Conservation (phyloP, 805 yeast species). For the Kazachstania kunashirensis region DNA sequence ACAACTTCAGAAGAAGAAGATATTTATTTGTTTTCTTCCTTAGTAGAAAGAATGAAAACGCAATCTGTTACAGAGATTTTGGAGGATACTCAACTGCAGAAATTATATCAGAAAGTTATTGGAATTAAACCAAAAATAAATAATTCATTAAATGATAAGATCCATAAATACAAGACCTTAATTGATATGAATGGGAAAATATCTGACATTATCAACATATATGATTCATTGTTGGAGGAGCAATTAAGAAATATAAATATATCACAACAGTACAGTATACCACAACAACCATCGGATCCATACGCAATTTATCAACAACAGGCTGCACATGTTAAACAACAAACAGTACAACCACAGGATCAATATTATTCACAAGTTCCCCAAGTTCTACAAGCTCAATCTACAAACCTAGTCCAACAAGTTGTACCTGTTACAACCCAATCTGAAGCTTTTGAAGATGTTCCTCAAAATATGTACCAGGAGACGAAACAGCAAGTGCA, state of each 20-base stretch:
- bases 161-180: conserved; percentile 52
- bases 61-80: conserved; percentile 36
- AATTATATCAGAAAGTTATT: conserved; percentile 47
- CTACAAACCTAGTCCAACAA: too few species aligned
- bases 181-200: conserved; percentile 71
- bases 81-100: conserved; percentile 26
- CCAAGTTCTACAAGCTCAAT: too few species aligned
- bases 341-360: conserved; percentile 1
- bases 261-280: conserved; percentile 23
- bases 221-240: conserved; percentile 62
- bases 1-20: conserved; percentile 59
- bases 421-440: too few species aligned
- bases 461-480: too few species aligned
- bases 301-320: conserved; percentile 10
- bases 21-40: conserved; percentile 57
- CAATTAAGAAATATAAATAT: conserved; percentile 35
- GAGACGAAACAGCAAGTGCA: too few species aligned
- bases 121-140: conserved; percentile 62
- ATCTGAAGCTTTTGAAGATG: too few species aligned
- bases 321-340: neutral
- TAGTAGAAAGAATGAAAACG: conserved; percentile 44
- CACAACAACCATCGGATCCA: conserved; percentile 23
- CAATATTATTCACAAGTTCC: conserved; percentile 8
- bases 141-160: conserved; percentile 45
- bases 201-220: conserved; percentile 63